phyloP scores from a whole-genome alignment of 108 stramenopile species.

The Cyclotella sp. region DNA sequence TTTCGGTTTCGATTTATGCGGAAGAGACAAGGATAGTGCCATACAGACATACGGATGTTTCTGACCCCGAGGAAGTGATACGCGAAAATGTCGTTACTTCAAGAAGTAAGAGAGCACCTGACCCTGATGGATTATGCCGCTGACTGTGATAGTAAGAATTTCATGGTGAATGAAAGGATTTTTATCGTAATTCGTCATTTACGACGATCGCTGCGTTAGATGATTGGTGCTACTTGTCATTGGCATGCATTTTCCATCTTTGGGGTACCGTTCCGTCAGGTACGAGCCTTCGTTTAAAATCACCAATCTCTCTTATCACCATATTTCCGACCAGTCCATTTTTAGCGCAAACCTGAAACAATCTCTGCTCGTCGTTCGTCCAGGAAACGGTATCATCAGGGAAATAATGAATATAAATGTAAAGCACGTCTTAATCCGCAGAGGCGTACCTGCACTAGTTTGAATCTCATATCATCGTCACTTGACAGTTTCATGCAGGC shows the following conservation, averaged over 20 bases:
- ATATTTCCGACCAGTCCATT: constrained; percentile 43
- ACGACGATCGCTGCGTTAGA: too few species aligned
- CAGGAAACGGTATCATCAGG: neutral
- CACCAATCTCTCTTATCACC: constrained; percentile 37
- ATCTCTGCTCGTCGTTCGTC: constrained; percentile 1
- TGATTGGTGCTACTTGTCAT: neutral
- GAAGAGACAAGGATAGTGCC: neutral
- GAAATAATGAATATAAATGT: neutral
- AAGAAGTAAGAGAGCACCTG: too few species aligned
- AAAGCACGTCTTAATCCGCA: neutral
- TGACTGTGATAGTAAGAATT: too few species aligned
- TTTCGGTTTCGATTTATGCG: constrained; percentile 10
- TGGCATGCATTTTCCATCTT: constrained; percentile 33
- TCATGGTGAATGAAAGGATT: too few species aligned
- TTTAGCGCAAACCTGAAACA: constrained; percentile 43
- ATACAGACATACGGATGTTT: neutral
- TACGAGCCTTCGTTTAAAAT: constrained; percentile 22
- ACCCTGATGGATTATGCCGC: too few species aligned
- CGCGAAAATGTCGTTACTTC: too few species aligned
- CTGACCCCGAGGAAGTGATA: too few species aligned
- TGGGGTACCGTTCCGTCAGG: constrained; percentile 10
- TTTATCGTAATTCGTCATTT: too few species aligned
- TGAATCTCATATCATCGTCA: constrained; percentile 36
- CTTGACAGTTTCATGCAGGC: constrained; percentile 40
- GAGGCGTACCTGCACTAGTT: constrained; percentile 35